A percentile compares a stretch with the other conserved stretches of the same genome.
These are phyloP conservation scores for Moniliophthora roreri DNA, from an alignment of 1,284 basidiomycete species.

Conservation along the genomic window DNA sequence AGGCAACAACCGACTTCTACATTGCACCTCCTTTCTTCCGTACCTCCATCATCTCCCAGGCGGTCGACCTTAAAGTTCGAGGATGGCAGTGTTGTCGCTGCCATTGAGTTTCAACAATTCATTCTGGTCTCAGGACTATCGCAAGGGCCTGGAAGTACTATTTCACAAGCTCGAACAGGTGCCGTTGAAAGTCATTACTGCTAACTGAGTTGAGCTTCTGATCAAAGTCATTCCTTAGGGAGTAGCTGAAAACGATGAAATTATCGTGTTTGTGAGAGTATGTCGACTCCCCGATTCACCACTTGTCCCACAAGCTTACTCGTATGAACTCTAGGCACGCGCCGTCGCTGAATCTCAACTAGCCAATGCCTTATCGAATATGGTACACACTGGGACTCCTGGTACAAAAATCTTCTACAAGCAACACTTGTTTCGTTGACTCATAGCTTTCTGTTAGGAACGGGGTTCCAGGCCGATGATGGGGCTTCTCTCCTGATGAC, in stretches of 20 bases:
- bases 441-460: conserved; percentile 34
- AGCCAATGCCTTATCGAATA: conserved; percentile 55
- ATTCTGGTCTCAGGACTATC: conserved; percentile 90
- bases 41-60: conserved; percentile 3
- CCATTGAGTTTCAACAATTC: conserved; percentile 86
- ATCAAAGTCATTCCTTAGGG: conserved; percentile 45
- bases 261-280: conserved; percentile 80
- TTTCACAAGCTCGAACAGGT: conserved; percentile 81
- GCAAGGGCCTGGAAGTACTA: conserved; percentile 76
- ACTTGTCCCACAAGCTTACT: conserved; percentile 6
- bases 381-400: conserved; percentile 47
- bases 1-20: neutral
- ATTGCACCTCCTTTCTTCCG: neutral
- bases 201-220: conserved; percentile 10
- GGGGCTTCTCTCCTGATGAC: conserved; percentile 77
- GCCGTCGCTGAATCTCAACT: conserved; percentile 63
- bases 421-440: conserved; percentile 5
- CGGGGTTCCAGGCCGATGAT: conserved; percentile 74
- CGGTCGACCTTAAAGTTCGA: conserved; percentile 9
- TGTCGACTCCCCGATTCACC: conserved; percentile 21
- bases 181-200: conserved; percentile 18
- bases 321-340: conserved; percentile 49
- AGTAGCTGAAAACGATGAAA: conserved; percentile 76
- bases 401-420: conserved; percentile 36
- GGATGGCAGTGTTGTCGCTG: conserved; percentile 83